Percentiles rank a stretch among this genome's conserved stretches.
These are phyloP conservation scores for Fusarium sarcochroum DNA, from an alignment of 2,329 filamentous ascomycete genomes.

Conservation along the genomic window DNA sequence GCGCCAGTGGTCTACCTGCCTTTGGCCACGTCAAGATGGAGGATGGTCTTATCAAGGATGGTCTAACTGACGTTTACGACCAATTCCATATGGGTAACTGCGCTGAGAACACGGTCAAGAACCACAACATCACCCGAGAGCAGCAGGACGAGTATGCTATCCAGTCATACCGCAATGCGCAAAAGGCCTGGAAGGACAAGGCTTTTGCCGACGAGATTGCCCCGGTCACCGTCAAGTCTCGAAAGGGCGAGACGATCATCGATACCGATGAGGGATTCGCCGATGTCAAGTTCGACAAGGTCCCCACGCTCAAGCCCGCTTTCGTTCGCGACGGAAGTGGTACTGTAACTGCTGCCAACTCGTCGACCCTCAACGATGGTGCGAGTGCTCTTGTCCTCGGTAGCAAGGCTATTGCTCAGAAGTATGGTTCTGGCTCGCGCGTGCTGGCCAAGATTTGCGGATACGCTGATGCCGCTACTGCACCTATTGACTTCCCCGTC, in stretches of 20 bases:
- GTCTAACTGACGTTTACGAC: constrained; percentile 95
- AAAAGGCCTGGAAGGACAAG: constrained; percentile 87
- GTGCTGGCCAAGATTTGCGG: constrained; percentile 90
- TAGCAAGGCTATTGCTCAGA: constrained; percentile 82
- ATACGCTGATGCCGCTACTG: constrained; percentile 90
- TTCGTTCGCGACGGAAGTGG: constrained; percentile 89
- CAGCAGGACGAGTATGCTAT: constrained; percentile 94
- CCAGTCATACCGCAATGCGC: constrained; percentile 87
- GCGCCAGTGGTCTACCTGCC: constrained; percentile 83
- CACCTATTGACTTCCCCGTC: constrained; percentile 93
- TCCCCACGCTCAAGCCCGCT: constrained; percentile 88
- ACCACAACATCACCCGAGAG: constrained; percentile 82
- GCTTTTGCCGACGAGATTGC: constrained; percentile 92
- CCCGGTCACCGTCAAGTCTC: constrained; percentile 85
- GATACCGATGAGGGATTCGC: constrained; percentile 90
- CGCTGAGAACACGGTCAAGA: constrained; percentile 94
- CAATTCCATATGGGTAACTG: constrained; percentile 99
- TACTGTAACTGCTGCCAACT: constrained; percentile 94
- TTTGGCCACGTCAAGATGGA: constrained; percentile 92
- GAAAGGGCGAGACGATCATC: constrained; percentile 85
- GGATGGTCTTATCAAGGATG: constrained; percentile 94
- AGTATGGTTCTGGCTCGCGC: constrained; percentile 82
- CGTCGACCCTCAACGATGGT: constrained; percentile 94
- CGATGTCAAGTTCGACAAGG: constrained; percentile 88
- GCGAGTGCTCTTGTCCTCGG: constrained; percentile 90